Evolutionary conservation across 1,284 basidiomycete genomes (phyloP), one percentile per base, ranked within the genome.

Genomic region (Lentinula novae-zelandiae): DNA sequence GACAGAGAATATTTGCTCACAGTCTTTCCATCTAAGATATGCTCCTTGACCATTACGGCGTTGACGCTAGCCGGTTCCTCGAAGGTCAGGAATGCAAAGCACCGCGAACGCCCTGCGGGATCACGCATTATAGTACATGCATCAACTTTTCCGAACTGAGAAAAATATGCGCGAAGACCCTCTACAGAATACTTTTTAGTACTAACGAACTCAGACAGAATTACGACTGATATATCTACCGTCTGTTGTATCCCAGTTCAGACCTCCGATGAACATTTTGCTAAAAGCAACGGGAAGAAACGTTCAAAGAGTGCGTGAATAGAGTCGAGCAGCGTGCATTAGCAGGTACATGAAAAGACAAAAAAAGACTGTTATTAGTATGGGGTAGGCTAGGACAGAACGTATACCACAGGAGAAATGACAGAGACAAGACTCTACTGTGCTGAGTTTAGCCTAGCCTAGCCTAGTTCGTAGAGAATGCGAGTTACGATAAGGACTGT

Each of bases 161-260:
- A 75, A 75, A 97, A 96, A 78, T 96, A 96, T 62, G 84, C 84
- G 70, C 86, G 82, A 63, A 97, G 84, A 58, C 84, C 82, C 63
- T 96, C 95, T 96, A 64, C 69, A 63, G 64, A 66, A 61, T 68
- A 67, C 68, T 77, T 10, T 27, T 75, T 64, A 79, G 78, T 72
- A 69, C 75, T 75, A 27, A 76, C 69, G 68, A 66, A 68, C 64
- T 67, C 64, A 63, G 66, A 65, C 68, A 67, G 61, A 67, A 60
- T 72, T 67, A 68, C 67, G 67, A 69, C 72, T 69, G 69, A 64
- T 69, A 72, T 74, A 82, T 79, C 70, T 84, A 86, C 95, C 94
- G 79, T 97, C 95, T 70, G 92, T 95, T 66, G 95, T 97, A 75
- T 97, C 95, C 95, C 95, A 97, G 78, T 96, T 96, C 62, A 97